Percentiles rank a stretch among this genome's conserved stretches.
Conservation (phyloP, 257 asterid species). For the Mitragyna speciosa region DNA sequence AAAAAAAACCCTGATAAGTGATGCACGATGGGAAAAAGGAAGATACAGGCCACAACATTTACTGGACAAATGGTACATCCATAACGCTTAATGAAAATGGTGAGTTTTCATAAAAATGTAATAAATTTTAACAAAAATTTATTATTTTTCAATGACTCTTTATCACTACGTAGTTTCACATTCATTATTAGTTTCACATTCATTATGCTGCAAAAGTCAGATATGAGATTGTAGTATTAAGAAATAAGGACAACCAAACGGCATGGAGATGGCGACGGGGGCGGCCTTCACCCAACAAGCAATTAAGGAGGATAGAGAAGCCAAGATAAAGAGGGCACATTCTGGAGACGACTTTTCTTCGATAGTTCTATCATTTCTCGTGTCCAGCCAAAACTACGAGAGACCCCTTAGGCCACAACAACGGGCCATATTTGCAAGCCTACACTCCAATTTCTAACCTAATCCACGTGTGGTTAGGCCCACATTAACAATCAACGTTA, state of each 20-base stretch:
- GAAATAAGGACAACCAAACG: background rate
- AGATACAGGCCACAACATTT: no score
- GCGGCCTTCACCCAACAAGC: background rate
- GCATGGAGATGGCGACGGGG: background rate
- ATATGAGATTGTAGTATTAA: background rate
- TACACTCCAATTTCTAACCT: constrained; percentile 34
- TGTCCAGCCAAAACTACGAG: constrained; percentile 13
- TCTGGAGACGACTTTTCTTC: background rate
- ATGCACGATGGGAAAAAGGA: no score
- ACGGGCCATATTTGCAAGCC: constrained; percentile 32
- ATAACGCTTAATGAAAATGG: no score
- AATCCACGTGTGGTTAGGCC: constrained; percentile 60
- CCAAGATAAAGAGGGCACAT: background rate
- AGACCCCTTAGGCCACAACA: constrained; percentile 11
- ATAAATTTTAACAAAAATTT: no score
- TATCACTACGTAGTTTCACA: no score
- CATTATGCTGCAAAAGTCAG: background rate
- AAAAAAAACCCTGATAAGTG: no score
- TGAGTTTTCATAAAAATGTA: no score
- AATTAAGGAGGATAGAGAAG: background rate
- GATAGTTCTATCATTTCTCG: background rate
- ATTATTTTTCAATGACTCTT: no score
- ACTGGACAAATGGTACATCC: no score
- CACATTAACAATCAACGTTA: constrained; percentile 34
- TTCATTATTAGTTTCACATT: no score